phyloP scores from a whole-genome alignment of 2,329 filamentous ascomycete genomes.

The Fusarium tuaranense region DNA sequence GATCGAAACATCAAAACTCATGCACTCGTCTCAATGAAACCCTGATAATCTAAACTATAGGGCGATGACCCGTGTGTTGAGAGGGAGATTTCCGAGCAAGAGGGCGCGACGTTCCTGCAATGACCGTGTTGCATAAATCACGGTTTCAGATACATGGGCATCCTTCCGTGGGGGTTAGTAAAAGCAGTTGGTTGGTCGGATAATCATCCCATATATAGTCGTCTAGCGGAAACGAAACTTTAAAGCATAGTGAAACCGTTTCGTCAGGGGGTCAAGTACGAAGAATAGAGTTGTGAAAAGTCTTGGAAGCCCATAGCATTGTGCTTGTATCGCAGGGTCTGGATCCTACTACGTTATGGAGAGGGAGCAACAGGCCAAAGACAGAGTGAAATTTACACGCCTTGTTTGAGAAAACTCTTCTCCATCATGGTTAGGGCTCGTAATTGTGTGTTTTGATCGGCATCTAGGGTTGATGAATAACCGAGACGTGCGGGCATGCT shows the following conservation, averaged over 20 bases:
- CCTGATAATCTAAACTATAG: not conserved
- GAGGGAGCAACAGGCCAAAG: not conserved
- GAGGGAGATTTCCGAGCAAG: not conserved
- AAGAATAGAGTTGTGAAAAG: not conserved
- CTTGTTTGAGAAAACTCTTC: not conserved
- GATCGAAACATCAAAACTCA: not conserved
- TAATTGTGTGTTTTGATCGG: constrained; percentile 18
- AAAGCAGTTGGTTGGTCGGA: constrained; percentile 1
- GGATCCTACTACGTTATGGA: not conserved
- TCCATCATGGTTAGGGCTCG: not conserved
- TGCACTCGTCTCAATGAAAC: not conserved
- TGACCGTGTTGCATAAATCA: constrained; percentile 8
- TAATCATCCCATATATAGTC: constrained; percentile 11
- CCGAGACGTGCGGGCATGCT: not conserved
- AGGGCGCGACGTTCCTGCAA: constrained; percentile 1
- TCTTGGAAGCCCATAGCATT: not conserved
- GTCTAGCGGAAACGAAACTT: not conserved
- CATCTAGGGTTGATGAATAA: constrained; percentile 15
- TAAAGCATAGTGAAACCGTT: constrained; percentile 9
- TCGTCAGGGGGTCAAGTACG: not conserved
- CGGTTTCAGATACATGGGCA: constrained; percentile 26
- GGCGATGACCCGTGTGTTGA: not conserved
- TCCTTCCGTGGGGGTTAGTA: not conserved
- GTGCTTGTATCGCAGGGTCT: not conserved
- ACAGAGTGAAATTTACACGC: not conserved